Conservation (phyloP, 2,329 filamentous ascomycete genomes). For the Proliferodiscus dingleyae region DNA sequence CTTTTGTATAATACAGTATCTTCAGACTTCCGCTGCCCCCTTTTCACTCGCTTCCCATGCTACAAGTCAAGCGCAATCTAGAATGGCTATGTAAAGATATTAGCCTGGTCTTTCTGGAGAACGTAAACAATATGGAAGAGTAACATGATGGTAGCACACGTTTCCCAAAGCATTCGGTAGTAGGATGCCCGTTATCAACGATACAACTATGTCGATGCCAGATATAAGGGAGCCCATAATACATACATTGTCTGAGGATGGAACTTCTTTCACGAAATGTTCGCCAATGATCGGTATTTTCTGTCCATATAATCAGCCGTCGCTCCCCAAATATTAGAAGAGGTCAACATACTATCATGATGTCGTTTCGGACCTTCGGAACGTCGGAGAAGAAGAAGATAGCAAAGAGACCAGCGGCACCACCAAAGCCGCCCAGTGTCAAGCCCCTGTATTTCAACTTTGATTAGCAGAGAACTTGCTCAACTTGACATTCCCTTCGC, state of each 20-base stretch:
- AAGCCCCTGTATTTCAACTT: slow-evolving; percentile 39
- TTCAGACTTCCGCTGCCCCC: neutral
- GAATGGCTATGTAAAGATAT: no score
- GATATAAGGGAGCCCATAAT: neutral
- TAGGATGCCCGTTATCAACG: no score
- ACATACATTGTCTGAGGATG: slow-evolving; percentile 58
- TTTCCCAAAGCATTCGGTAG: no score
- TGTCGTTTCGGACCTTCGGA: slow-evolving; percentile 53
- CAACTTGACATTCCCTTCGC: neutral
- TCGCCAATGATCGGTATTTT: slow-evolving; percentile 49
- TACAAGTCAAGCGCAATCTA: neutral
- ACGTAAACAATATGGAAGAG: neutral
- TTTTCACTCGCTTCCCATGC: neutral
- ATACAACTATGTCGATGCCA: no score
- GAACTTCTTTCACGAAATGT: slow-evolving; percentile 48
- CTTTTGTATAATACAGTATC: slow-evolving; percentile 21
- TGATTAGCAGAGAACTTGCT: slow-evolving; percentile 1
- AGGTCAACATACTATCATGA: slow-evolving; percentile 46
- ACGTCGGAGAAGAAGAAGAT: slow-evolving; percentile 60
- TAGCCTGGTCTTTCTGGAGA: no score
- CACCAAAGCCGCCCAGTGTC: slow-evolving; percentile 51
- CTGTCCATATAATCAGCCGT: slow-evolving; percentile 31
- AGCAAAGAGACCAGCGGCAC: slow-evolving; percentile 48
- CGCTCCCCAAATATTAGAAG: neutral
- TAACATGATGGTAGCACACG: no score